Evolutionary conservation across 768 basidiomycete species (phyloP), one percentile per base, ranked within the genome.

Genomic region (Tulasnella sp.): DNA sequence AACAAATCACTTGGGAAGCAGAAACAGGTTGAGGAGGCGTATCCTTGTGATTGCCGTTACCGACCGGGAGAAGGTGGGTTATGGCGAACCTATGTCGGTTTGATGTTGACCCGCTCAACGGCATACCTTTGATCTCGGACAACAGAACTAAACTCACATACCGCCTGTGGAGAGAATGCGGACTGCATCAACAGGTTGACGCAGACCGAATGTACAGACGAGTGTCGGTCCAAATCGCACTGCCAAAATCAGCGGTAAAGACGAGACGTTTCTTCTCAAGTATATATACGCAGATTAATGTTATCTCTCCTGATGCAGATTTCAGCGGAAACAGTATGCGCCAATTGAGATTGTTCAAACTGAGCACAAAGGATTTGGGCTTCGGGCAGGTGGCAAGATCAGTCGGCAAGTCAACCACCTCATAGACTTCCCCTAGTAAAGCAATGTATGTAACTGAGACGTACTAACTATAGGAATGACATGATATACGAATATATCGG

Each of bases 401-500:
- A 43, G 65, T 9, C 61, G 67, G 74, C 72, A 68, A 60, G 82
- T 70, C n/a, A 30, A 29, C 23, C 41, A 29, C 27, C 17, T 9
- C 61, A 17, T 23, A 23, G 42, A 44, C 2, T n/a, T n/a, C n/a
- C 55, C 41, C 15, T 43, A 11, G 30, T 13, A 23, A 11, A 21
- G 47, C 27, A 23, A 29, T n/a, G 11, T n/a, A n/a, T n/a, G n/a
- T n/a, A 43, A 13, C 19, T 43, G 13, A 19, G 42, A 43, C 13
- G 13, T 13, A 43, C 13, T 13, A 43, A 19, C 13, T 13, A 13
- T 43, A 97, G 94, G 66, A 94, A 97, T 69, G 65, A 80, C 0
- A 92, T 99, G 72, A 87, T 99, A 58, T 98, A 97, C 69, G 96
- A 99, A 71, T 98, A 99, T 69, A 84, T 98, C 32, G 96, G 96